Evolutionary conservation across 345 rosid species (phyloP).

Genomic region (Laguncularia racemosa): DNA sequence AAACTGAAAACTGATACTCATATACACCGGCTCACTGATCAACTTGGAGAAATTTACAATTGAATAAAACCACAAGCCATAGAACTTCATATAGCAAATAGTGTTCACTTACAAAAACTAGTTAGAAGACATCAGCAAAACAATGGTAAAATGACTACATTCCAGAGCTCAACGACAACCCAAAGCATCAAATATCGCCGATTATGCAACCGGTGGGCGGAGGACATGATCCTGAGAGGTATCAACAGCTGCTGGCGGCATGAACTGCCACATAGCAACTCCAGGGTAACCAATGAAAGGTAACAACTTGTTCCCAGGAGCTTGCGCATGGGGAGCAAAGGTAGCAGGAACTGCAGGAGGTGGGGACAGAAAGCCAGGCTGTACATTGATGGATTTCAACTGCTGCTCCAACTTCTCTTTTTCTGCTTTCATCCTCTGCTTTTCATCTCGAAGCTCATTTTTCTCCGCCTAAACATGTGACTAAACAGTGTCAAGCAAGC

Average conservation of each 20-base stretch:
- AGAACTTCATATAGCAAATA: conserved; percentile 9
- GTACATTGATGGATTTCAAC: conserved; percentile 26
- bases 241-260: conserved; percentile 47
- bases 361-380: conserved; percentile 35
- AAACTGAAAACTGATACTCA: background rate
- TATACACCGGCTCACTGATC: conserved; percentile 9
- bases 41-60: conserved; percentile 51
- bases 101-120: conserved; percentile 29
- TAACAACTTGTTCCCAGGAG: conserved; percentile 39
- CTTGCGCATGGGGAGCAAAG: conserved; percentile 31
- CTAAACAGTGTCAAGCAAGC: background rate
- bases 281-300: conserved; percentile 45
- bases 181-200: conserved; percentile 11
- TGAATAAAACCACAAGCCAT: conserved; percentile 19
- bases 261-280: conserved; percentile 55
- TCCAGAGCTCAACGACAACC: conserved; percentile 36
- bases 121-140: conserved; percentile 26
- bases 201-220: conserved; percentile 59
- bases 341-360: conserved; percentile 31
- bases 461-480: conserved; percentile 44
- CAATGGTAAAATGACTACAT: conserved; percentile 26
- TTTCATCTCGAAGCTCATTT: conserved; percentile 76
- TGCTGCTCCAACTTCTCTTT: conserved; percentile 62
- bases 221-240: conserved; percentile 51
- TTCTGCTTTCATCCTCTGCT: conserved; percentile 71